Evolutionary conservation across 495 filamentous ascomycete genomes (phyloP).

Genomic region (Penicillium subrubescens): DNA sequence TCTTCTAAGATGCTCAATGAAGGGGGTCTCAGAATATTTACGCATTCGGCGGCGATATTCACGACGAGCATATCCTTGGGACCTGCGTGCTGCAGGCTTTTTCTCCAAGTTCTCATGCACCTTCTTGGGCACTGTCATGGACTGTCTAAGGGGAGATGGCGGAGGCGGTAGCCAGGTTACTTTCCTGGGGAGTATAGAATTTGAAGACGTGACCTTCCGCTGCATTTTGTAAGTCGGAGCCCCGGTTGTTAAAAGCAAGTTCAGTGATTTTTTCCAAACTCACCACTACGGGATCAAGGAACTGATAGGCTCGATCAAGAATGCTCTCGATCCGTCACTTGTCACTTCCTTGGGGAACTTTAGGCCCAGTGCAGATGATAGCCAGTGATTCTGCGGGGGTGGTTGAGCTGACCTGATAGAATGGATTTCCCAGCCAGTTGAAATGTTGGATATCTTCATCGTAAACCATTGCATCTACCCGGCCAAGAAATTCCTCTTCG

Average conservation of each 20-base stretch:
- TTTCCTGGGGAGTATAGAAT: constrained; percentile 29
- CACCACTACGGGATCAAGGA: constrained; percentile 34
- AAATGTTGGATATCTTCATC: constrained; percentile 34
- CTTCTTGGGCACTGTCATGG: background rate
- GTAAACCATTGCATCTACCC: background rate
- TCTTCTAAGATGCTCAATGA: background rate
- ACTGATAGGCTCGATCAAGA: constrained; percentile 17
- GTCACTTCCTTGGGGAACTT: constrained; percentile 4
- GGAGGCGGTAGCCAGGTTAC: background rate
- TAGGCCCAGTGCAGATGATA: constrained; percentile 24
- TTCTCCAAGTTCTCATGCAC: background rate
- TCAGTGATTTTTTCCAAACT: background rate
- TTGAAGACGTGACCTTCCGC: constrained; percentile 23
- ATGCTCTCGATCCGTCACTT: constrained; percentile 16
- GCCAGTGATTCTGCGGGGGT: constrained; percentile 36
- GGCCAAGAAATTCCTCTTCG: background rate
- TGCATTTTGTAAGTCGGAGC: constrained; percentile 19
- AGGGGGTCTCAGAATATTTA: background rate
- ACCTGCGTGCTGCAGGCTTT: too few relatives aligned
- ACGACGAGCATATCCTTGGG: background rate
- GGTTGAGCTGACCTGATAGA: constrained; percentile 27
- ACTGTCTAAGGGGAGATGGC: background rate
- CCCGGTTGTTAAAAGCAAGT: background rate
- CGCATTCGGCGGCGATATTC: background rate
- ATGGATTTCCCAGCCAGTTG: constrained; percentile 31